phyloP scores from a whole-genome alignment of 306 rosid species.

The Boehmeria nivea region DNA sequence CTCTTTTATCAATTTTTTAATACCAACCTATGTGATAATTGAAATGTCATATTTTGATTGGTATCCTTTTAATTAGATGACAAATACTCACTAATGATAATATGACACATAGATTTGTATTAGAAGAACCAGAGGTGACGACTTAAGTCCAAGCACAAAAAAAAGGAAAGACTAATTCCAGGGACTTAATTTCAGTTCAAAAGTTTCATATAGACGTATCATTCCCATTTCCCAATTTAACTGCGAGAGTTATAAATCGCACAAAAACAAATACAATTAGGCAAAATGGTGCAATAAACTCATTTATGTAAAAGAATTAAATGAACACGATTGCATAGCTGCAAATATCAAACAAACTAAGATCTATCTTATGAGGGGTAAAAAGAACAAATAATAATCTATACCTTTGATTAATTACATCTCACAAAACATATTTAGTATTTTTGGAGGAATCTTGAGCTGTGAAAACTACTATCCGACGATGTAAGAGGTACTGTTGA shows the following conservation, averaged over 20 bases:
- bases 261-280: constrained; percentile 7
- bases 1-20: too few species aligned
- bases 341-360: constrained; percentile 23
- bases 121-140: too few species aligned
- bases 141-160: too few species aligned
- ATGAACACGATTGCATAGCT: constrained; percentile 42
- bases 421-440: constrained; percentile 32
- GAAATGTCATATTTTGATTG: too few species aligned
- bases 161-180: too few species aligned
- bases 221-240: not conserved
- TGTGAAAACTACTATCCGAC: constrained; percentile 44
- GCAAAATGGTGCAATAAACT: constrained; percentile 10
- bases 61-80: too few species aligned
- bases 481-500: constrained; percentile 86
- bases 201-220: not conserved
- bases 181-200: not conserved
- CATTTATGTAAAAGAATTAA: constrained; percentile 52
- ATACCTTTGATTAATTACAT: constrained; percentile 66
- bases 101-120: too few species aligned
- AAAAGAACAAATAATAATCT: constrained; percentile 32
- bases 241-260: constrained; percentile 4
- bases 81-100: too few species aligned
- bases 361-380: not conserved
- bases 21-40: too few species aligned
- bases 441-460: constrained; percentile 45